Conservation (phyloP, 2,329 filamentous ascomycete species). For the Fusarium sp. region DNA sequence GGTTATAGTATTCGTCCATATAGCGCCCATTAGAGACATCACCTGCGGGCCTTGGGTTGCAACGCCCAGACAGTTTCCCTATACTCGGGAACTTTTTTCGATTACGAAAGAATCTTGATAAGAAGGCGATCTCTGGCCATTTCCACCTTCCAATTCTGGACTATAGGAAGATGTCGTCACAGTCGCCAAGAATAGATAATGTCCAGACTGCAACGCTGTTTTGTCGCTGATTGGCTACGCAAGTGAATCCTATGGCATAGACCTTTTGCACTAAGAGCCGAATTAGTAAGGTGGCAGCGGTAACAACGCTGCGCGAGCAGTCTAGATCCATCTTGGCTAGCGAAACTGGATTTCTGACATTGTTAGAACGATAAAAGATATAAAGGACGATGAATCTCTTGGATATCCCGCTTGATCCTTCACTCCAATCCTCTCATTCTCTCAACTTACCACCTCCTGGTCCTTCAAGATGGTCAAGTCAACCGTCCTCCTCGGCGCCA, state of each 20-base stretch:
- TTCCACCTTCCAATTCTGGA: constrained; percentile 31
- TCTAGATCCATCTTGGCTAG: neutral
- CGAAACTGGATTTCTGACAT: too few species aligned
- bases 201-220: neutral
- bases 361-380: neutral
- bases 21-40: neutral
- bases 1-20: neutral
- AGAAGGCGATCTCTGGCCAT: neutral
- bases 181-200: constrained; percentile 32
- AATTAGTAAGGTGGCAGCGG: neutral
- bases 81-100: neutral
- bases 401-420: neutral
- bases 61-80: neutral
- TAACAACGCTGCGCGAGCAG: neutral
- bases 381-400: neutral
- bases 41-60: neutral
- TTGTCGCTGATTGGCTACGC: constrained; percentile 2
- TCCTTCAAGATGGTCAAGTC: constrained; percentile 37
- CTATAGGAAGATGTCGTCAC: constrained; percentile 9
- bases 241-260: neutral
- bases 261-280: neutral
- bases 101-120: neutral
- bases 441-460: neutral
- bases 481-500: constrained; percentile 21
- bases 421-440: neutral